A percentile compares a stretch with the other conserved stretches of the same genome.
phyloP scores from a whole-genome alignment of 1,139 yeast genomes.

The Geotrichum aggregatum region DNA sequence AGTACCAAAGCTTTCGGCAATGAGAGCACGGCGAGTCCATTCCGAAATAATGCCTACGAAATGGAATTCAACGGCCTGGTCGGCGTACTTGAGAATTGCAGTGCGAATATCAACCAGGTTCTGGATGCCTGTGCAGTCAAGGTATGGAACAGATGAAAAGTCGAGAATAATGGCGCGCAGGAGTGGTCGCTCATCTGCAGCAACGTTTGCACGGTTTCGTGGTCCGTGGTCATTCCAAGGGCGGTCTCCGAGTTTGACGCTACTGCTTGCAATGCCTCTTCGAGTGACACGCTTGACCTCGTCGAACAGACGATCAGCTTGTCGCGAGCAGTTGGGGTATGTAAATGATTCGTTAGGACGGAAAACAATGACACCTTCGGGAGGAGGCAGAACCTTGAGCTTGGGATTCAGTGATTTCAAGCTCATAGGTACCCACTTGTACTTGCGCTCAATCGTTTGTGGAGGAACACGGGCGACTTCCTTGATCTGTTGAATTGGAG shows the following conservation, averaged over 20 bases:
- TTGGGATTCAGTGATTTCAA: conserved; percentile 55
- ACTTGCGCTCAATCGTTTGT: conserved; percentile 7
- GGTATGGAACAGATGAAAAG: conserved; percentile 67
- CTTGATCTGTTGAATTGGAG: neutral
- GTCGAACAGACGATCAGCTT: conserved; percentile 65
- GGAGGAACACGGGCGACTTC: too few relatives aligned
- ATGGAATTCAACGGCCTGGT: conserved; percentile 81
- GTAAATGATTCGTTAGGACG: conserved; percentile 77
- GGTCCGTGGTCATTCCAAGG: conserved; percentile 66
- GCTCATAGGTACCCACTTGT: conserved; percentile 70
- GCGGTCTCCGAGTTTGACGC: conserved; percentile 53
- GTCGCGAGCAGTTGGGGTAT: conserved; percentile 75
- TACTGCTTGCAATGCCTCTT: conserved; percentile 42
- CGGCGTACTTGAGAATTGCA: conserved; percentile 69
- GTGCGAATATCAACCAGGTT: conserved; percentile 71
- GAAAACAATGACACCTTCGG: conserved; percentile 85
- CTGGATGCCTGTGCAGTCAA: conserved; percentile 79
- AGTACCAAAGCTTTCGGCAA: conserved; percentile 12
- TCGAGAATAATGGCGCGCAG: conserved; percentile 74
- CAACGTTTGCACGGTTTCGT: conserved; percentile 21
- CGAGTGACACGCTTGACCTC: conserved; percentile 62
- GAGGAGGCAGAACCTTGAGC: conserved; percentile 66
- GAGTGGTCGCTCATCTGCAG: conserved; percentile 48
- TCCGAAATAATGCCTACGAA: conserved; percentile 81
- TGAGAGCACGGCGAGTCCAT: conserved; percentile 70